A percentile compares a stretch with the other conserved stretches of the same genome.
Conservation (phyloP, 495 filamentous ascomycete genomes). For the Neurospora terricola region DNA sequence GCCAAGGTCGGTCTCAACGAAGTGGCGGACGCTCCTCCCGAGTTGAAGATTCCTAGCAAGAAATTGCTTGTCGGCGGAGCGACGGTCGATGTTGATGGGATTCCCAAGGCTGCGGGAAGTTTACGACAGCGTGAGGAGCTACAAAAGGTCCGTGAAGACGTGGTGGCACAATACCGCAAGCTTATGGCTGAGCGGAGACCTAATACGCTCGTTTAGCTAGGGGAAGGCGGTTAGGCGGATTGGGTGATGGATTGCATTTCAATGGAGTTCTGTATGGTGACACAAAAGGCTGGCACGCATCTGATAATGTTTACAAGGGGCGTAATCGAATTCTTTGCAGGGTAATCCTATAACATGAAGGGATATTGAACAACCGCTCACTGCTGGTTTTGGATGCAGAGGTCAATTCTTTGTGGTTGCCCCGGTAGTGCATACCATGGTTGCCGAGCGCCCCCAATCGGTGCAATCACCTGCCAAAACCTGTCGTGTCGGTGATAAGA, state of each 20-base stretch:
- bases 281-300: not conserved
- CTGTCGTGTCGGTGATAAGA: not conserved
- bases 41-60: conserved; percentile 53
- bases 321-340: not conserved
- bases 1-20: conserved; percentile 59
- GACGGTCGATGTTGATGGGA: conserved; percentile 58
- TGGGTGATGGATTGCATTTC: not conserved
- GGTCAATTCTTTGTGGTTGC: not conserved
- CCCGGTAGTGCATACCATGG: not conserved
- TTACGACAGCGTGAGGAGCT: conserved; percentile 75
- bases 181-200: conserved; percentile 63
- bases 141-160: conserved; percentile 57
- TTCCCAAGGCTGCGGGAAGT: conserved; percentile 70
- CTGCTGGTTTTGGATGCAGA: not conserved
- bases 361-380: not conserved
- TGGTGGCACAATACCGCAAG: conserved; percentile 73
- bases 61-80: conserved; percentile 65
- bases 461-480: not conserved
- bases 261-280: not conserved
- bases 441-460: not conserved
- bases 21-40: conserved; percentile 71
- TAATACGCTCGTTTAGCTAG: not conserved
- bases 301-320: not conserved
- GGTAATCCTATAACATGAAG: not conserved
- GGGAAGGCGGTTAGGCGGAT: not conserved